Percentiles rank a stretch among this genome's conserved stretches.
Evolutionary conservation across 306 rosid species (phyloP).

Genomic region (Quercus aquifolioides): DNA sequence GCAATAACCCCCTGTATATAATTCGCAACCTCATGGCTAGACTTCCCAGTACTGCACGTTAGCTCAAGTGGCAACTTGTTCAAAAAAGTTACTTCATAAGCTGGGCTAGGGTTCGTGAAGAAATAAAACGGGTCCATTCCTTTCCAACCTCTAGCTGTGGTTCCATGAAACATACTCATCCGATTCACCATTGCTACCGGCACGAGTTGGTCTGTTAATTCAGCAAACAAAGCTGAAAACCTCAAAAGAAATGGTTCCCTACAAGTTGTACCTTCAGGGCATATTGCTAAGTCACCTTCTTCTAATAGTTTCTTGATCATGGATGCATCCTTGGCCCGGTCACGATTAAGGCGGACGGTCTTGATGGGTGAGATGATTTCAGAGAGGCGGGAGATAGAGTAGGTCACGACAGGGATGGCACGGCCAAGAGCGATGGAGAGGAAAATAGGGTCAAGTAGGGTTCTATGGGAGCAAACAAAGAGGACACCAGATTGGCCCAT

Average conservation of each 20-base stretch:
- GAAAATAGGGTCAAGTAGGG: constrained; percentile 80
- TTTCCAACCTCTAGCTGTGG: constrained; percentile 84
- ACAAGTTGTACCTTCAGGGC: constrained; percentile 88
- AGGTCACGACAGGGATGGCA: constrained; percentile 74
- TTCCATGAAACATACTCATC: constrained; percentile 93
- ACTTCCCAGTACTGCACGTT: constrained; percentile 51
- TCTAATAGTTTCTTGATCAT: constrained; percentile 66
- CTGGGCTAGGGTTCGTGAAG: constrained; percentile 86
- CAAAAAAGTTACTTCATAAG: constrained; percentile 71
- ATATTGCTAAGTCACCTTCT: constrained; percentile 75
- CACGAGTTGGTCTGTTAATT: constrained; percentile 70
- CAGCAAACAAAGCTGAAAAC: constrained; percentile 71
- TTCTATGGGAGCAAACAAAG: constrained; percentile 74
- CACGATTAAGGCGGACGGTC: constrained; percentile 61
- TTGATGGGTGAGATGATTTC: constrained; percentile 77
- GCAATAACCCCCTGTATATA: constrained; percentile 84
- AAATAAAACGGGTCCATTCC: constrained; percentile 94
- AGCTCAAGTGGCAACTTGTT: constrained; percentile 62
- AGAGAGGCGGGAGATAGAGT: constrained; percentile 74
- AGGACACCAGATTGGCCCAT: constrained; percentile 45
- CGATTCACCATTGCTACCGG: constrained; percentile 85
- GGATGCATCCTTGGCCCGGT: constrained; percentile 58
- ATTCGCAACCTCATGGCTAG: constrained; percentile 84
- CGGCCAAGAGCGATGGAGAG: constrained; percentile 81
- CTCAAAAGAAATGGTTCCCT: constrained; percentile 72